Base-by-base conservation (phyloP, 345 rosid genomes). In the Kandelia obovata region DNA sequence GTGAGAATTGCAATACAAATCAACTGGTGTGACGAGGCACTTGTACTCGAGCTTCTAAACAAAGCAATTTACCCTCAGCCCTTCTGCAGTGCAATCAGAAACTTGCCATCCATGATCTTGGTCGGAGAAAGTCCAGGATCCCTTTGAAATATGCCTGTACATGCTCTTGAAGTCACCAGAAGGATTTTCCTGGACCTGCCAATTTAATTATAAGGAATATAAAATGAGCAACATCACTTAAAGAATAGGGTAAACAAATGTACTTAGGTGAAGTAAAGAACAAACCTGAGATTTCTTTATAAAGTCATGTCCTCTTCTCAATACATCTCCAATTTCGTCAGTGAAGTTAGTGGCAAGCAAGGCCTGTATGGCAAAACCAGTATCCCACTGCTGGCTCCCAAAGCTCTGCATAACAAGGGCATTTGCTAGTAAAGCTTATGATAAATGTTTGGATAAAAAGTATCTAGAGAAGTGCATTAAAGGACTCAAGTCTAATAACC, bases 331-430 rank as follows among this genome's bases (percentile, higher is more conserved):
- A 37, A 83, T 71, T 76, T 89, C 98, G 3, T 81, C 73, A 0
- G 53, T 66, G 35, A 91, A 80, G 66, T 87, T 78, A 62, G 81
- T 69, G n/a, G 96, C 84, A 63, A 94, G 70, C 73, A 94, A 66
- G 25, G 96, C 97, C 78, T 91, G 97, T 67, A 91, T 70, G 0
- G 95, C 86, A 56, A 89, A 83, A 53, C 80, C 86, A 2, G 95
- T 72, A 67, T 94, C 96, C 97, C 97, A 94, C 27, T 72, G 67
- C 67, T 91, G 98, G 69, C 96, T 89, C 47, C 95, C 96, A 46
- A 89, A 87, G 69, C 90, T 86, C 96, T 92, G 80, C 72, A 58
- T 7, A 30, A 34, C 55, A 1, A 21, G 27, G 53, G 6, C 7
- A 9, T n/a, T 20, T 47, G 1, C 10, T 34, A 6, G 16, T 16